A percentile compares a stretch with the other conserved stretches of the same genome.
Conservation (phyloP, 176 grass and related monocot genomes). For the Avena atlantica region DNA sequence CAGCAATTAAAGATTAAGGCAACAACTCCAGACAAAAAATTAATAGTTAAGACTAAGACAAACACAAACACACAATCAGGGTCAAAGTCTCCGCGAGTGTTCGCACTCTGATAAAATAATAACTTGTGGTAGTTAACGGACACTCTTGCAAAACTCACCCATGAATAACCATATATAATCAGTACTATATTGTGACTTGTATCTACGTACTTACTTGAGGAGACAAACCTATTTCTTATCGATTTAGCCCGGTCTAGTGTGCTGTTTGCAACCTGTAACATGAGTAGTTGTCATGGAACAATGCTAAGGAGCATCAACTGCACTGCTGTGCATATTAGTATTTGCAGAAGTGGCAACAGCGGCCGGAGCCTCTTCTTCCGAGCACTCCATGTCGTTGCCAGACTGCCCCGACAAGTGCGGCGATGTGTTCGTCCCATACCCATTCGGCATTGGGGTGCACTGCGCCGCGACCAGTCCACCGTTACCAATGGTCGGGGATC, state of each 20-base stretch:
- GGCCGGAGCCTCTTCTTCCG: background rate
- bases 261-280: background rate
- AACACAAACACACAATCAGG: background rate
- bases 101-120: background rate
- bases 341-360: background rate
- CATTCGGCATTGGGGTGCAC: background rate
- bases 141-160: background rate
- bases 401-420: slow-evolving; percentile 36
- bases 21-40: background rate
- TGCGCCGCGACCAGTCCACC: background rate
- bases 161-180: background rate
- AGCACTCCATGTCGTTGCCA: background rate
- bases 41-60: background rate
- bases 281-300: background rate
- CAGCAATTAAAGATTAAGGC: background rate
- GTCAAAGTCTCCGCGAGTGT: background rate
- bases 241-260: background rate
- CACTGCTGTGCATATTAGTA: background rate
- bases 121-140: background rate
- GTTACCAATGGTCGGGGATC: background rate
- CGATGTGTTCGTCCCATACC: slow-evolving; percentile 30
- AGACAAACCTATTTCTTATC: background rate
- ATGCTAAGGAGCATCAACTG: background rate
- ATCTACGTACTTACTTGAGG: background rate
- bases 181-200: background rate